Conservation (phyloP, 352 stramenopile species). For the Phytophthora rubi region DNA sequence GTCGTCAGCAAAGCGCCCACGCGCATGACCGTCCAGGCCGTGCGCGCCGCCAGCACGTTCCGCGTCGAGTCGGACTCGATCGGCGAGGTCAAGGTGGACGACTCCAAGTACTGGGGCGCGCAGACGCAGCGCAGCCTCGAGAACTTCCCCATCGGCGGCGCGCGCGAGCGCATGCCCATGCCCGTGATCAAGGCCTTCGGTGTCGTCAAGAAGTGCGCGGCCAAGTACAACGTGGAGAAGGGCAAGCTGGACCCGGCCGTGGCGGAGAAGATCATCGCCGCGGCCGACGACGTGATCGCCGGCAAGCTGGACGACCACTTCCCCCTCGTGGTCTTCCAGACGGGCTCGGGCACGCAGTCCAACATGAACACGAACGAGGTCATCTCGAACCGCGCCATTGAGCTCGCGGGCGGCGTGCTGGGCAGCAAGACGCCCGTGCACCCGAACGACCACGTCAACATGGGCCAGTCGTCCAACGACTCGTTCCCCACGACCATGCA, state of each 20-base stretch:
- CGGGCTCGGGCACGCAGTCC: slow-evolving; percentile 73
- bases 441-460: slow-evolving; percentile 98
- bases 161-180: slow-evolving; percentile 92
- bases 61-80: slow-evolving; percentile 82
- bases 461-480: slow-evolving; percentile 97
- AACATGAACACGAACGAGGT: slow-evolving; percentile 87
- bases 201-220: slow-evolving; percentile 96
- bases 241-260: slow-evolving; percentile 83
- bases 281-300: slow-evolving; percentile 92
- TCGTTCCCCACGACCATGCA: slow-evolving; percentile 98
- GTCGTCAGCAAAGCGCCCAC: slow-evolving; percentile 30
- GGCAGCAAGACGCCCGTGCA: slow-evolving; percentile 82
- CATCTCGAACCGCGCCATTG: slow-evolving; percentile 77
- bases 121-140: slow-evolving; percentile 95
- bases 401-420: slow-evolving; percentile 51
- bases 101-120: slow-evolving; percentile 91
- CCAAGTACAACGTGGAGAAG: slow-evolving; percentile 91
- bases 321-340: slow-evolving; percentile 88
- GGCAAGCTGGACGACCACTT: slow-evolving; percentile 96
- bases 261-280: slow-evolving; percentile 91
- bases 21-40: slow-evolving; percentile 40
- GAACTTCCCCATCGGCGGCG: slow-evolving; percentile 96
- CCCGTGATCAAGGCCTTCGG: slow-evolving; percentile 94
- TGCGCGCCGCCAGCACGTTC: slow-evolving; percentile 50
- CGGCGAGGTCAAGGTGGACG: slow-evolving; percentile 81